Conservation (phyloP, 768 basidiomycete genomes). For the Udeniomyces megalosporus region DNA sequence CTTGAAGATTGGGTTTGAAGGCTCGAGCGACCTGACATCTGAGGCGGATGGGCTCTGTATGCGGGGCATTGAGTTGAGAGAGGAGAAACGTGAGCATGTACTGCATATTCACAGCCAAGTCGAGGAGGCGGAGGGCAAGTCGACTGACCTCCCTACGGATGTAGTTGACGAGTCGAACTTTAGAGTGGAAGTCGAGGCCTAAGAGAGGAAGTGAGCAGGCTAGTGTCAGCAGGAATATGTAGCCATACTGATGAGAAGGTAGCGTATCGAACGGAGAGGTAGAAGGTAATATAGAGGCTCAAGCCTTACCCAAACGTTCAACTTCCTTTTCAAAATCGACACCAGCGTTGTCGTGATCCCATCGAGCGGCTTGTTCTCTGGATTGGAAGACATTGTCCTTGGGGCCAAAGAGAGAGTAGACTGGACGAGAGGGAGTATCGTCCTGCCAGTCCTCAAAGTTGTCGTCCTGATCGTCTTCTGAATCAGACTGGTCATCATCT, state of each 20-base stretch:
- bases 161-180: conserved; percentile 71
- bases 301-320: conserved; percentile 40
- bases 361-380: conserved; percentile 41
- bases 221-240: neutral
- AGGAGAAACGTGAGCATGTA: neutral
- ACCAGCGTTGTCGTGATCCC: conserved; percentile 46
- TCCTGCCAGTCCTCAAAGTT: conserved; percentile 19
- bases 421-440: conserved; percentile 24
- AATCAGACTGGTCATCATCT: too few relatives aligned
- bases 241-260: too few relatives aligned
- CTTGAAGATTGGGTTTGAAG: conserved; percentile 46
- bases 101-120: too few relatives aligned
- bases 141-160: conserved; percentile 53
- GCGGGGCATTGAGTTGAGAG: neutral
- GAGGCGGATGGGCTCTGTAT: conserved; percentile 40
- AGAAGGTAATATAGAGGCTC: neutral
- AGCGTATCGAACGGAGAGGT: too few relatives aligned
- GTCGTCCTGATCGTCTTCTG: conserved; percentile 7
- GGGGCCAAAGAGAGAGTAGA: conserved; percentile 52
- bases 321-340: conserved; percentile 47
- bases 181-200: conserved; percentile 64
- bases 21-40: conserved; percentile 38
- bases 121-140: neutral
- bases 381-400: conserved; percentile 44
- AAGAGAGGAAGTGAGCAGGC: conserved; percentile 3